These are phyloP conservation scores for Thermothelomyces thermophilus DNA, from an alignment of 2,329 filamentous ascomycete species.

Conservation along the genomic window DNA sequence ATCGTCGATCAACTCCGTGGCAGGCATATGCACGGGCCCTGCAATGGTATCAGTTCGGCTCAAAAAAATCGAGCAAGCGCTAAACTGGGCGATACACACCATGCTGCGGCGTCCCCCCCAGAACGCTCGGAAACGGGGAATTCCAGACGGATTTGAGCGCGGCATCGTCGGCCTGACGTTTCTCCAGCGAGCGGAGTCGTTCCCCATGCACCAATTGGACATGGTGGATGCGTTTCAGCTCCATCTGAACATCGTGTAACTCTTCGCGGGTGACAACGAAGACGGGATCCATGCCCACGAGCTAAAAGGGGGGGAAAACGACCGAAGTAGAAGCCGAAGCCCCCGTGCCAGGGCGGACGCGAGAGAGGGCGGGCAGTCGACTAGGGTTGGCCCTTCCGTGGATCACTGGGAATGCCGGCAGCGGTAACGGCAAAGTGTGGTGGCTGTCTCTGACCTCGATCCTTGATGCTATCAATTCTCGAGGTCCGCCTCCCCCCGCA, in stretches of 20 bases:
- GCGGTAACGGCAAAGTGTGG: background rate
- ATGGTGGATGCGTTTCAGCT: constrained; percentile 61
- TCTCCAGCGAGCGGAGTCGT: constrained; percentile 55
- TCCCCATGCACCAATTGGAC: constrained; percentile 57
- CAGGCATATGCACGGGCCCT: constrained; percentile 74
- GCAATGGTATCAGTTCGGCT: constrained; percentile 18
- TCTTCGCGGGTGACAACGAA: constrained; percentile 56
- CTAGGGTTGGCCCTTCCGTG: background rate
- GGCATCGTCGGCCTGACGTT: constrained; percentile 60
- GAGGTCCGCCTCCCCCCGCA: constrained; percentile 38
- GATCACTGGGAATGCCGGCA: background rate
- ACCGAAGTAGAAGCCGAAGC: background rate
- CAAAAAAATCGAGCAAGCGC: constrained; percentile 1
- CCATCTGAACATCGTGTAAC: constrained; percentile 62
- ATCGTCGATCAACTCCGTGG: constrained; percentile 55
- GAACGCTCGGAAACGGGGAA: constrained; percentile 81
- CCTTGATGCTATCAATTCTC: constrained; percentile 22
- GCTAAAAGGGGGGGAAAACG: background rate
- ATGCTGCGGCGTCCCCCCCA: constrained; percentile 79
- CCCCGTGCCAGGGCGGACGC: constrained; percentile 6
- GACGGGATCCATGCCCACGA: constrained; percentile 55
- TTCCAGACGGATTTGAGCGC: constrained; percentile 83
- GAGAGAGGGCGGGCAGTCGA: constrained; percentile 8
- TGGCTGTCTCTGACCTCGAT: constrained; percentile 19
- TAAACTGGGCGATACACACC: constrained; percentile 48